Conservation (phyloP, 371 early-diverging fungal species). For the Mucor sp. region DNA sequence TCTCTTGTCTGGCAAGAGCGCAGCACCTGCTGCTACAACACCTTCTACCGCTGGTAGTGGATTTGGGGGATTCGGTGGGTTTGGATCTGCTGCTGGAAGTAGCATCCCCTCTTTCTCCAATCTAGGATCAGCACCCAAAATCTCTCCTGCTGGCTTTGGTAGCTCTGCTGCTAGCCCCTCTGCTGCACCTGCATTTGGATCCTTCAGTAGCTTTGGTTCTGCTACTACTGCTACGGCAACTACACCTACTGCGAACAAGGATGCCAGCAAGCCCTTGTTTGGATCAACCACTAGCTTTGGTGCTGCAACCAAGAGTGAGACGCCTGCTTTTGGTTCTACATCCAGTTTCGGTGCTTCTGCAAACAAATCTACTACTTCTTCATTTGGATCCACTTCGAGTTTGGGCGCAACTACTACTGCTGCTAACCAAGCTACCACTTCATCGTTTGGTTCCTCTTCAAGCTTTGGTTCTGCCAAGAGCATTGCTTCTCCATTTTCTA, state of each 20-base stretch:
- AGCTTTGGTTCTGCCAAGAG: neutral
- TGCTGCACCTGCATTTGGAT: constrained; percentile 17
- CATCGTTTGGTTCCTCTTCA: constrained; percentile 22
- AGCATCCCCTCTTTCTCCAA: constrained; percentile 7
- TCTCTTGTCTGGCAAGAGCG: constrained; percentile 18
- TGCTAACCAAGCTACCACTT: neutral
- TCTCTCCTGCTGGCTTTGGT: constrained; percentile 26
- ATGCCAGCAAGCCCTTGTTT: constrained; percentile 16
- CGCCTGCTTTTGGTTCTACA: constrained; percentile 25
- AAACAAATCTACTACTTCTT: neutral
- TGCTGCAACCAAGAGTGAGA: neutral
- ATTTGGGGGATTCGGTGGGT: constrained; percentile 5
- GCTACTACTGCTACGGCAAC: constrained; percentile 22
- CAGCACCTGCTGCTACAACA: neutral
- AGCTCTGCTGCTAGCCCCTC: neutral
- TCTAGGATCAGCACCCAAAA: constrained; percentile 11
- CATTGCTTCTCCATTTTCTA: neutral
- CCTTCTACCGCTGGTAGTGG: neutral
- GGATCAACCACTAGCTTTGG: neutral
- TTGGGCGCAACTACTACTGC: constrained; percentile 6
- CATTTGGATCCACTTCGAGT: constrained; percentile 22
- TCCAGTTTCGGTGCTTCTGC: neutral
- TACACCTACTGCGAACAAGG: neutral
- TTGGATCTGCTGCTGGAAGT: neutral
- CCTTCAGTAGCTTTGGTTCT: neutral